phyloP scores from a whole-genome alignment of 768 basidiomycete genomes.

The Calocera viscosa region DNA sequence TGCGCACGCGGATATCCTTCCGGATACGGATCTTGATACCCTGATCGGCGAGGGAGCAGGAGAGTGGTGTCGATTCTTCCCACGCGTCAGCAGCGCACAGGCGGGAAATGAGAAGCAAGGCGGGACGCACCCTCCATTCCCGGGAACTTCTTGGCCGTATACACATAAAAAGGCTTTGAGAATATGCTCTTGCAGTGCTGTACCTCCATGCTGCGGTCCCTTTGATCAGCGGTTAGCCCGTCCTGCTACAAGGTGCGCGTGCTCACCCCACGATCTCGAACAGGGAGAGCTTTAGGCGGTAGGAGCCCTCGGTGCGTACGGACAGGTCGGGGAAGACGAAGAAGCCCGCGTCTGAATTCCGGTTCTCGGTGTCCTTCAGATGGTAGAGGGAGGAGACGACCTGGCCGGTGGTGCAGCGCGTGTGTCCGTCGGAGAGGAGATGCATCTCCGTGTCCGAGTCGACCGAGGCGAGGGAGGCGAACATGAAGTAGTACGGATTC shows the following conservation, averaged over 20 bases:
- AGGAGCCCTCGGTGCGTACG: constrained; percentile 84
- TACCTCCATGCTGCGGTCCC: constrained; percentile 51
- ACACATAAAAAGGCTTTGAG: constrained; percentile 84
- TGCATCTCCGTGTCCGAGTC: constrained; percentile 84
- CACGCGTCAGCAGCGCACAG: constrained; percentile 10
- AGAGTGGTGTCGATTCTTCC: constrained; percentile 74
- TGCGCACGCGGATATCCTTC: constrained; percentile 78
- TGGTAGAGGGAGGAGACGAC: constrained; percentile 87
- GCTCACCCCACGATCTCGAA: constrained; percentile 89
- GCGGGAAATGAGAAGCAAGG: not conserved
- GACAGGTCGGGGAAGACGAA: constrained; percentile 95
- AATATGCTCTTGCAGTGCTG: constrained; percentile 84
- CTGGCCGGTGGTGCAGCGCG: constrained; percentile 79
- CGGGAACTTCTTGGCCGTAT: constrained; percentile 92
- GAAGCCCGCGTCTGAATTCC: constrained; percentile 66
- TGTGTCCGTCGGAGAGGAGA: constrained; percentile 83
- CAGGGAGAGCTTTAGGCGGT: constrained; percentile 60
- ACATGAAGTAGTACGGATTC: constrained; percentile 95
- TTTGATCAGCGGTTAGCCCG: not conserved
- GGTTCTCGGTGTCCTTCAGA: constrained; percentile 57
- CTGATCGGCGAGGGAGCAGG: constrained; percentile 85
- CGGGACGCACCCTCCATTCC: constrained; percentile 76
- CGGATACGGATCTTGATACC: constrained; percentile 91
- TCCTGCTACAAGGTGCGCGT: not conserved
- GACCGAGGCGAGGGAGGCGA: constrained; percentile 76